Evolutionary conservation across 768 basidiomycete genomes (phyloP).

Genomic region (Crassisporium funariophilum): DNA sequence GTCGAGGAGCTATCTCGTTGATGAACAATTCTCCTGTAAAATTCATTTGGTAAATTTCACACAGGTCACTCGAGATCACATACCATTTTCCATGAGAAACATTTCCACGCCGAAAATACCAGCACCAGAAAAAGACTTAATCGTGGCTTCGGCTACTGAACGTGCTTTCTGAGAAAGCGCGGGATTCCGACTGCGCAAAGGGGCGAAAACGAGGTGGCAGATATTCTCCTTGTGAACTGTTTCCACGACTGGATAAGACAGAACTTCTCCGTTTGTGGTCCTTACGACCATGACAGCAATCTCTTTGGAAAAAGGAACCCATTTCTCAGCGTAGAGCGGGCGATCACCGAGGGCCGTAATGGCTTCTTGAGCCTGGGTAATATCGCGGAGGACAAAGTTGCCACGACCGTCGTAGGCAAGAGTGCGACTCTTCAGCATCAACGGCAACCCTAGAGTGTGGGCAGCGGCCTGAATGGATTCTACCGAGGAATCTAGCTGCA

Average conservation of each 20-base stretch:
- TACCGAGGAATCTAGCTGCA: conserved; percentile 54
- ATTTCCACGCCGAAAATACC: conserved; percentile 98
- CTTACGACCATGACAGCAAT: conserved; percentile 98
- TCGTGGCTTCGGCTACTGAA: conserved; percentile 75
- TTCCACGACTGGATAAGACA: conserved; percentile 90
- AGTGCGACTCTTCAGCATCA: conserved; percentile 97
- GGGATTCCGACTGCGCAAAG: conserved; percentile 65
- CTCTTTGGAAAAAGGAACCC: conserved; percentile 87
- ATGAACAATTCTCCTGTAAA: conserved; percentile 70
- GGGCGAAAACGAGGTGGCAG: conserved; percentile 91
- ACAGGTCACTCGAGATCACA: conserved; percentile 19
- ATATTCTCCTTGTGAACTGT: conserved; percentile 94
- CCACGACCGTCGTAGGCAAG: conserved; percentile 96
- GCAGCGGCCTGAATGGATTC: conserved; percentile 57
- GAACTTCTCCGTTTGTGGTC: conserved; percentile 68
- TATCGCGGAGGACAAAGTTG: conserved; percentile 73
- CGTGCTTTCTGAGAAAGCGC: conserved; percentile 62
- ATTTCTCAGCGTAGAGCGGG: conserved; percentile 91
- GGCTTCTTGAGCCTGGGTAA: conserved; percentile 52
- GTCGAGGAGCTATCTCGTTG: conserved; percentile 97
- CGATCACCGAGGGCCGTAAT: conserved; percentile 59
- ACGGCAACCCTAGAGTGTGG: conserved; percentile 70
- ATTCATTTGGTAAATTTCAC: conserved; percentile 3
- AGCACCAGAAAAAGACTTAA: conserved; percentile 79
- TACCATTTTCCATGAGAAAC: conserved; percentile 91